A percentile compares a stretch with the other conserved stretches of the same genome.
Evolutionary conservation across 495 filamentous ascomycete species (phyloP).

Genomic region (Recurvomyces mirabilis): DNA sequence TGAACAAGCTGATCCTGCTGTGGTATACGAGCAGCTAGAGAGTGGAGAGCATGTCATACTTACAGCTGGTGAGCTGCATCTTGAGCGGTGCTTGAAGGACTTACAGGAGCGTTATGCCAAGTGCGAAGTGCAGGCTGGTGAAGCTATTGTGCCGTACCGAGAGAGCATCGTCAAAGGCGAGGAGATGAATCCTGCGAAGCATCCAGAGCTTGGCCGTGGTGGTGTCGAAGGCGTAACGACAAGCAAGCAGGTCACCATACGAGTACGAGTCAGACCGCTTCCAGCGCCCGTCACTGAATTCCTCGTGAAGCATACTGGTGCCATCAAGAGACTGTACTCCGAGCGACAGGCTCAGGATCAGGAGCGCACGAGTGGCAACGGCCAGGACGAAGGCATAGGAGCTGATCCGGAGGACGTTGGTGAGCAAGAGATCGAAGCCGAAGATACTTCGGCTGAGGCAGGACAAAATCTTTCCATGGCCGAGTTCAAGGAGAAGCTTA

Average conservation of each 20-base stretch:
- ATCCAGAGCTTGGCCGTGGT: constrained; percentile 80
- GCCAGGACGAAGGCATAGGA: constrained; percentile 2
- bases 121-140: constrained; percentile 89
- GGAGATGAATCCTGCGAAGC: constrained; percentile 83
- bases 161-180: constrained; percentile 77
- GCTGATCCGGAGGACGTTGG: constrained; percentile 29
- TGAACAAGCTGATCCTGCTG: constrained; percentile 91
- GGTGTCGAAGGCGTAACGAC: constrained; percentile 60
- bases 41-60: constrained; percentile 92
- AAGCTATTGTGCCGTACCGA: constrained; percentile 89
- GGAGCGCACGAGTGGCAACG: constrained; percentile 13
- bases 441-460: constrained; percentile 38
- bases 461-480: constrained; percentile 50
- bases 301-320: constrained; percentile 61
- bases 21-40: constrained; percentile 83
- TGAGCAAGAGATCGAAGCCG: constrained; percentile 40
- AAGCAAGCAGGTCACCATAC: constrained; percentile 74
- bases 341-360: constrained; percentile 44
- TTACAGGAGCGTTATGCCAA: constrained; percentile 83
- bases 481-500: constrained; percentile 66
- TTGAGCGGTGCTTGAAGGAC: constrained; percentile 91
- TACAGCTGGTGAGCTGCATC: constrained; percentile 87
- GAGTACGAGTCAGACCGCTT: constrained; percentile 68
- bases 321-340: constrained; percentile 69
- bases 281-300: constrained; percentile 74